Conservation (phyloP, 371 early-diverging fungal genomes). For the Apophysomyces elegans region DNA sequence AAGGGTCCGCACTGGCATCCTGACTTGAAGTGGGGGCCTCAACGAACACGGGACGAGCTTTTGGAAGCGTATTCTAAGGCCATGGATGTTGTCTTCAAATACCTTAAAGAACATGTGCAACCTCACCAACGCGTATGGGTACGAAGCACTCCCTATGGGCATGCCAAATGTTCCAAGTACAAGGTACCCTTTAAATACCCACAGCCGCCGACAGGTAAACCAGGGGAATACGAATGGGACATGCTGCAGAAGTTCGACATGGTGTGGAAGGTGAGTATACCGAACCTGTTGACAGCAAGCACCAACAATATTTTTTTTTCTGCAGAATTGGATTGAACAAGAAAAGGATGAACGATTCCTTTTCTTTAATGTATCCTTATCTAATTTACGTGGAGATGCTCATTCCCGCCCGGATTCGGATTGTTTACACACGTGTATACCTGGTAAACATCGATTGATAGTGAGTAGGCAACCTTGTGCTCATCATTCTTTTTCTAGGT, state of each 20-base stretch:
- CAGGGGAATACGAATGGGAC: conserved; percentile 48
- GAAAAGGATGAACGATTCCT: conserved; percentile 32
- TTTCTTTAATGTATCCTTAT: conserved; percentile 39
- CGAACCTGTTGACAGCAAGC: background rate
- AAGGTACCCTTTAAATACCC: conserved; percentile 21
- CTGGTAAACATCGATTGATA: conserved; percentile 22
- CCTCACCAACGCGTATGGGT: conserved; percentile 42
- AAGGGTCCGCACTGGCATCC: conserved; percentile 52
- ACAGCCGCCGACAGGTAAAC: conserved; percentile 24
- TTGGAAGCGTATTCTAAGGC: conserved; percentile 29
- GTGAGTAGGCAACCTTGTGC: background rate
- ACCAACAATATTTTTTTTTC: background rate
- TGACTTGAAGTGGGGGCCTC: conserved; percentile 38
- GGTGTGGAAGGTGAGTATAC: conserved; percentile 31
- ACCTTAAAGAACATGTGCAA: conserved; percentile 27
- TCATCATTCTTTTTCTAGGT: conserved; percentile 14
- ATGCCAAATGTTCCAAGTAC: conserved; percentile 43
- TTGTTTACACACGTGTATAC: conserved; percentile 44
- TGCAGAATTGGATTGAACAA: conserved; percentile 23
- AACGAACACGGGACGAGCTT: conserved; percentile 32
- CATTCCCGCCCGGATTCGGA: conserved; percentile 41
- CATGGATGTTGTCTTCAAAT: conserved; percentile 31
- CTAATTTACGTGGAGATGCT: conserved; percentile 44
- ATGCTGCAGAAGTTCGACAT: conserved; percentile 38
- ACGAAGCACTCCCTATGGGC: conserved; percentile 45